Base-by-base conservation (phyloP, 352 stramenopile genomes). In the Poterioochromonas sp. region DNA sequence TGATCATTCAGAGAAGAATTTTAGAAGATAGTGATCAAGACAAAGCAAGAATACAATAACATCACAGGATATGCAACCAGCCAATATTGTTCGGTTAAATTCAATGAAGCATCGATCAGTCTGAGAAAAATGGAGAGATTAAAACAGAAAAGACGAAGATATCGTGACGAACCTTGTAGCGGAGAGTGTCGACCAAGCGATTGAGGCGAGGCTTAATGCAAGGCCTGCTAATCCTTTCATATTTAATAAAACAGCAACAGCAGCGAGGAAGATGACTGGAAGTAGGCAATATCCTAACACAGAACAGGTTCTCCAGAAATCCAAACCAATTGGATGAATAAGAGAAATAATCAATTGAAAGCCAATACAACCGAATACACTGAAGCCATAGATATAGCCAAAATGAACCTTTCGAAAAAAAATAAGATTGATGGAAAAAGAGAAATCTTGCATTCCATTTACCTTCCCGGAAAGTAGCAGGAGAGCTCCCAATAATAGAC, bases 11-110 rank as follows among this genome's bases (percentile, higher is more conserved):
- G n/a, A n/a, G n/a, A n/a, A n/a, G n/a, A n/a, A n/a, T n/a, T n/a
- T n/a, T 69, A 99, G 85, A 98, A 98, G 53, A 99, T 95, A 2
- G 95, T 96, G 82, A 99, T 98, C 37, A 98, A 92, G 53, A 98
- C 94, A 87, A 99, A 99, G 83, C 91, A 95, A 44, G 88, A 93
- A 87, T 98, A 99, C 37, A 98, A 85, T 34, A 99, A 84, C 34
- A 92, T 90, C 76, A 96, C 90, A 2, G 95, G 95, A 87, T 98
- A 99, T 73, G 93, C 93, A 83, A 99, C 91, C 76, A 99, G 88
- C 84, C 95, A 98, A 79, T 96, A 91, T 82, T 98, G 94, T 86
- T 95, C 88, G 68, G 90, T 89, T 88, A 98, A 95, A 70, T 93
- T 89, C 39, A 96, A 83, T 74, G 92, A 93, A 78, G 95, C 90